Conservation (phyloP, 176 grass and related monocot species). For the Areca catechu region DNA sequence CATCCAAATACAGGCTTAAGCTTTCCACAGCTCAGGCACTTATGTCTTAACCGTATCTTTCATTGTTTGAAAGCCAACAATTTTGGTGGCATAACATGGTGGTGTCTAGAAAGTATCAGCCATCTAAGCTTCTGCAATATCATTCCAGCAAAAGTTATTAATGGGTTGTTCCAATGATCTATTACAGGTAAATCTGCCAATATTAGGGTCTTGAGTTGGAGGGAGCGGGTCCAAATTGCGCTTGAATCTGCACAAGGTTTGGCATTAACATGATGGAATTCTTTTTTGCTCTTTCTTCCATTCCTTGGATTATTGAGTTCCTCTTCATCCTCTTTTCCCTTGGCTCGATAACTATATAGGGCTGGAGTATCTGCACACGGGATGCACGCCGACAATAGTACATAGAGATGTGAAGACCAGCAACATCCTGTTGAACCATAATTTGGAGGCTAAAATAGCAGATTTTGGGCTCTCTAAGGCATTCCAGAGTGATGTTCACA, state of each 20-base stretch:
- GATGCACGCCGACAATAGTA: slow-evolving; percentile 6
- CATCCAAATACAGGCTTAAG: no score
- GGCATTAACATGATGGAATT: neutral
- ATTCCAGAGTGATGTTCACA: neutral
- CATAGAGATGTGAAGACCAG: slow-evolving; percentile 21
- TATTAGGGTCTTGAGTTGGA: slow-evolving; percentile 7
- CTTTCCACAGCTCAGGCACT: no score
- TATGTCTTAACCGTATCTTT: no score
- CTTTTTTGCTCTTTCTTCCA: neutral
- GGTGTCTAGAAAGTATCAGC: no score
- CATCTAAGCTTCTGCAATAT: no score
- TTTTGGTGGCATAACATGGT: neutral
- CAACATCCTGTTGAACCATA: slow-evolving; percentile 14
- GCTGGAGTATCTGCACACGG: slow-evolving; percentile 9
- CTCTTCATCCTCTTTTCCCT: no score
- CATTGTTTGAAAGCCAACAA: no score
- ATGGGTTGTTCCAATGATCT: neutral
- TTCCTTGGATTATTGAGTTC: no score
- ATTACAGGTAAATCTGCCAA: neutral
- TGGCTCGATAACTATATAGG: neutral
- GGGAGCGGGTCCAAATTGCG: slow-evolving; percentile 14
- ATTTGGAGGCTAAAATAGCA: slow-evolving; percentile 16
- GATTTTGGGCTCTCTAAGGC: slow-evolving; percentile 20
- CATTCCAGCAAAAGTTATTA: neutral
- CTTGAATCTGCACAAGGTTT: slow-evolving; percentile 21